Evolutionary conservation across 1,284 basidiomycete species (phyloP).

Genomic region (Tremellales sp.): DNA sequence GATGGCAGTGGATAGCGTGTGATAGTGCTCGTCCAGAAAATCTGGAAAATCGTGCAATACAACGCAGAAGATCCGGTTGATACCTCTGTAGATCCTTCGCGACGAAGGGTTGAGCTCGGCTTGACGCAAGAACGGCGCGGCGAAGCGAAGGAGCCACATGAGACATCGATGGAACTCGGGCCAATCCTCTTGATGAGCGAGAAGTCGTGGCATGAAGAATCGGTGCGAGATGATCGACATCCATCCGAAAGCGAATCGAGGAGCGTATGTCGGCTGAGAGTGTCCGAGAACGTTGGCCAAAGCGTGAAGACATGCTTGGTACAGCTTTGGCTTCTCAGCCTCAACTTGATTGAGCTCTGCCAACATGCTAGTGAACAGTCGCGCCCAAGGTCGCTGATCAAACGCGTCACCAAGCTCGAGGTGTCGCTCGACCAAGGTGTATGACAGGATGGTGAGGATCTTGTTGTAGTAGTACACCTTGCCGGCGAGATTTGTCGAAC

Average conservation of each 20-base stretch:
- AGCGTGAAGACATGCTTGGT: slow-evolving; percentile 82
- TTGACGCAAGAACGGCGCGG: slow-evolving; percentile 78
- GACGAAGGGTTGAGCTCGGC: slow-evolving; percentile 76
- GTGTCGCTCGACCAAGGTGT: slow-evolving; percentile 91
- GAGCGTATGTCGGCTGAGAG: slow-evolving; percentile 93
- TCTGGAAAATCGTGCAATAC: slow-evolving; percentile 98
- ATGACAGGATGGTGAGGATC: slow-evolving; percentile 93
- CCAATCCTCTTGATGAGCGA: slow-evolving; percentile 61
- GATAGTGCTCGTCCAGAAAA: slow-evolving; percentile 95
- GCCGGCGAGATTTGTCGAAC: slow-evolving; percentile 79
- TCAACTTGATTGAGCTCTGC: slow-evolving; percentile 87
- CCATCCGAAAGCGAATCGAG: slow-evolving; percentile 98
- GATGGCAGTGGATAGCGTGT: slow-evolving; percentile 88
- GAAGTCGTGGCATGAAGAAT: slow-evolving; percentile 93
- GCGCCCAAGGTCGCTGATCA: slow-evolving; percentile 97
- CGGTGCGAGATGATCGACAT: slow-evolving; percentile 93
- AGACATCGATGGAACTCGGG: slow-evolving; percentile 91
- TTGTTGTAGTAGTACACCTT: slow-evolving; percentile 98
- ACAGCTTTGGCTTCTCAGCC: slow-evolving; percentile 73
- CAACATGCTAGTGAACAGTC: slow-evolving; percentile 95
- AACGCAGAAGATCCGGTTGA: slow-evolving; percentile 84
- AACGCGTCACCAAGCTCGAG: slow-evolving; percentile 87
- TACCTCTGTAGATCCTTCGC: slow-evolving; percentile 89
- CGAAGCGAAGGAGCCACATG: slow-evolving; percentile 87
- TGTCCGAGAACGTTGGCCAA: slow-evolving; percentile 94